A percentile compares a stretch with the other conserved stretches of the same genome.
Evolutionary conservation across 805 yeast genomes (phyloP).

Genomic region (Myxozyma sirexii): DNA sequence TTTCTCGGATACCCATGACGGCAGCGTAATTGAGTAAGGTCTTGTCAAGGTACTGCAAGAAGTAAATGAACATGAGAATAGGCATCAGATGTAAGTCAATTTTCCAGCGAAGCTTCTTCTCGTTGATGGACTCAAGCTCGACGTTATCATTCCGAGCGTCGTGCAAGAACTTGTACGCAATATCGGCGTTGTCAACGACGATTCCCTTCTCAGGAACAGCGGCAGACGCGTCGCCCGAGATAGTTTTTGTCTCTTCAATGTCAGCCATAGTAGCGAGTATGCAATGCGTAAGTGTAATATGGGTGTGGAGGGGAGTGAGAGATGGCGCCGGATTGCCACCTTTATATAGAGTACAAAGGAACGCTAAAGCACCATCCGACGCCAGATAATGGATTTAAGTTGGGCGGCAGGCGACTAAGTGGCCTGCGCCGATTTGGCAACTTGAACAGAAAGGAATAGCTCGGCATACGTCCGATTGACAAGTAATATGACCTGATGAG

Average conservation of each 20-base stretch:
- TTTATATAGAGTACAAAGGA: too few species aligned
- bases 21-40: conserved; percentile 61
- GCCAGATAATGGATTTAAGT: too few species aligned
- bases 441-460: too few species aligned
- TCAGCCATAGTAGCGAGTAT: not conserved
- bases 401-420: too few species aligned
- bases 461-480: too few species aligned
- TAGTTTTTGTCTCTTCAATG: conserved; percentile 4
- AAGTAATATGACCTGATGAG: too few species aligned
- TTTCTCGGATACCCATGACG: conserved; percentile 51
- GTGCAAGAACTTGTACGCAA: conserved; percentile 12
- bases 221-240: conserved; percentile 6
- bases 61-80: conserved; percentile 56
- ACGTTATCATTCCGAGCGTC: conserved; percentile 8
- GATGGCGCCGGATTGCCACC: not conserved
- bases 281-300: not conserved
- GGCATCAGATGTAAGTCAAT: conserved; percentile 54
- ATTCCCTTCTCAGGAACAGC: conserved; percentile 3
- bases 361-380: too few species aligned
- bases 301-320: not conserved
- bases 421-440: too few species aligned
- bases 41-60: conserved; percentile 56
- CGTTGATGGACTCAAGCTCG: not conserved
- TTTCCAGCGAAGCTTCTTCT: conserved; percentile 40
- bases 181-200: conserved; percentile 5